Base-by-base conservation (phyloP, 2,329 filamentous ascomycete genomes). In the Sporothrix phasma region DNA sequence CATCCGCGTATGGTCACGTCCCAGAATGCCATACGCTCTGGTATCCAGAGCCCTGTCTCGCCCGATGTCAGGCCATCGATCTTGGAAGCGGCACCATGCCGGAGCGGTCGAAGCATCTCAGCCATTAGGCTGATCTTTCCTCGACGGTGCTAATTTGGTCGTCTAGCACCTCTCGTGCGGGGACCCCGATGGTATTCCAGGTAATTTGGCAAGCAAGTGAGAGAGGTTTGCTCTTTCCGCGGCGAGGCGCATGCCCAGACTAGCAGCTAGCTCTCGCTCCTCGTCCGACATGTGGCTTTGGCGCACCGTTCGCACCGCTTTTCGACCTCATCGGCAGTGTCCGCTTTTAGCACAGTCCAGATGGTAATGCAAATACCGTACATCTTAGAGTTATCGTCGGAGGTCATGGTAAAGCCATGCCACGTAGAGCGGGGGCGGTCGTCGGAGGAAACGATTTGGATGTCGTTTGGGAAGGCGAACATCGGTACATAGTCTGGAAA, bases 391-490 rank as follows among this genome's bases (percentile, higher is more conserved):
- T 91, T 93, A 73, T 97, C 92, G 64, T 90, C 89, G 24, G 88
- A 89, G 2, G 94, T 99, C 94, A 99, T 97, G 67, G 91, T 92
- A 73, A 99, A 99, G 58, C 94, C 94, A 76, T 99, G 94, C 94
- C 94, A 99, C 26, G 92, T 97, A n/a, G 94, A 93, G 67, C 92
- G 84, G 0, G 94, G 94, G 67, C 92, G 84, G 73, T 96, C 91
- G 72, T 99, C 94, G 1, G 92, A 92, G 1, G 94, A 97, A 10
- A 97, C 90, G 61, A 99, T 94, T 68, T 92, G 92, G 70, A 99
- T 94, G 74, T 99, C 94, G 75, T 97, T 97, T 53, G 94, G 94
- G 71, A 97, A 99, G 62, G 94, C 92, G 75, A 99, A 99, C 94
- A 99, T 97, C 64, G 94, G 94, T 19, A 99, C 91, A 71, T 97